Evolutionary conservation across 345 rosid species (phyloP).

Genomic region (Arabidopsis arenosa): DNA sequence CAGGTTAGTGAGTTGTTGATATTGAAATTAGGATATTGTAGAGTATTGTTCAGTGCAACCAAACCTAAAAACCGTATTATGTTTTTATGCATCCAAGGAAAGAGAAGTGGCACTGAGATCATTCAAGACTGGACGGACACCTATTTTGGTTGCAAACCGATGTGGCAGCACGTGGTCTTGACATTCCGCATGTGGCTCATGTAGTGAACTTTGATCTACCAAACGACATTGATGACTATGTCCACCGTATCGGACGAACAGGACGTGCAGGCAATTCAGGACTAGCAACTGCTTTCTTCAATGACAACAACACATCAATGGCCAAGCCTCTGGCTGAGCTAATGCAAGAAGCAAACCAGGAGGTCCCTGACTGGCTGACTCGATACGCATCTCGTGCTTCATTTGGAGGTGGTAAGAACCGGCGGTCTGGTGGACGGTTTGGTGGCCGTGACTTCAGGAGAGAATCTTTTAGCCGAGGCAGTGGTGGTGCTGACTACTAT

Average conservation of each 20-base stretch:
- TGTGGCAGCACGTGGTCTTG: constrained; percentile 85
- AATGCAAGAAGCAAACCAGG: constrained; percentile 96
- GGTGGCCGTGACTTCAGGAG: constrained; percentile 94
- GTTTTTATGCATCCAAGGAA: constrained; percentile 61
- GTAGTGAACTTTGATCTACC: constrained; percentile 98
- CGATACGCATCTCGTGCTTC: constrained; percentile 78
- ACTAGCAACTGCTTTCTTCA: constrained; percentile 95
- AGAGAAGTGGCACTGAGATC: constrained; percentile 92
- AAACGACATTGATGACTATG: constrained; percentile 97
- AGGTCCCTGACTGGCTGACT: constrained; percentile 93
- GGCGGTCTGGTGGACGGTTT: constrained; percentile 80
- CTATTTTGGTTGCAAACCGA: constrained; percentile 95
- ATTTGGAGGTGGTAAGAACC: constrained; percentile 60
- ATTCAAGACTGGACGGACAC: constrained; percentile 87
- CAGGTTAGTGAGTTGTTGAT: constrained; percentile 55
- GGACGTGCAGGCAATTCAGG: constrained; percentile 98
- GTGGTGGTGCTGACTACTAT: constrained; percentile 62
- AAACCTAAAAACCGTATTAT: constrained; percentile 11
- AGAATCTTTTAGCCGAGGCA: constrained; percentile 64
- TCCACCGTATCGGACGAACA: constrained; percentile 95
- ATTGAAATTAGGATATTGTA: background rate
- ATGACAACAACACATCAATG: constrained; percentile 74
- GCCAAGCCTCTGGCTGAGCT: constrained; percentile 80
- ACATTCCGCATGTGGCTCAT: constrained; percentile 94
- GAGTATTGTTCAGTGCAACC: constrained; percentile 16